A percentile compares a stretch with the other conserved stretches of the same genome.
These are phyloP conservation scores for Linum lewisii DNA, from an alignment of 345 rosid species.

Conservation along the genomic window DNA sequence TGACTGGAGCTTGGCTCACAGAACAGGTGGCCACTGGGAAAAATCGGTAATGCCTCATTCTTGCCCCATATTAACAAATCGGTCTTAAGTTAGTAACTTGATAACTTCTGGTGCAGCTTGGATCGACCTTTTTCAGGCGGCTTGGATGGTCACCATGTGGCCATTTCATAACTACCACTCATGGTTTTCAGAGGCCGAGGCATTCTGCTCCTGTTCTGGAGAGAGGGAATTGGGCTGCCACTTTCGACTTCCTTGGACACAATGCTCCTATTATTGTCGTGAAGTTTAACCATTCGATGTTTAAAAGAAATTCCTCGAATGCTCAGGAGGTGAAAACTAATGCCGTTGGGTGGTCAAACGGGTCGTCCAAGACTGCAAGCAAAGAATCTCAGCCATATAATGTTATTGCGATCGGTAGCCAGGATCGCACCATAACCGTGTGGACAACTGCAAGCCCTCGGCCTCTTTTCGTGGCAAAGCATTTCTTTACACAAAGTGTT, in stretches of 20 bases:
- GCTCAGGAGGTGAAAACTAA: constrained; percentile 47
- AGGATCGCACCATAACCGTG: constrained; percentile 97
- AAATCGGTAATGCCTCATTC: constrained; percentile 66
- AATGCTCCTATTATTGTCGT: constrained; percentile 95
- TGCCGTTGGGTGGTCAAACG: constrained; percentile 78
- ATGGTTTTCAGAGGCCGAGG: constrained; percentile 99
- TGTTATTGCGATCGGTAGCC: constrained; percentile 97
- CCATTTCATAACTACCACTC: constrained; percentile 93
- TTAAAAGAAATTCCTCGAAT: constrained; percentile 40
- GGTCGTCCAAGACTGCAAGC: constrained; percentile 63
- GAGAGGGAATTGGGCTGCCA: constrained; percentile 98
- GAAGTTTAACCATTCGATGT: constrained; percentile 96
- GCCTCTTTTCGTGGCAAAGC: constrained; percentile 97
- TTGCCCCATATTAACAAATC: not conserved
- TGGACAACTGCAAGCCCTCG: constrained; percentile 99
- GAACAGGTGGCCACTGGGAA: constrained; percentile 94
- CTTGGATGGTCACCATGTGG: constrained; percentile 99
- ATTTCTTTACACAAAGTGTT: constrained; percentile 95
- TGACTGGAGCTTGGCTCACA: constrained; percentile 95
- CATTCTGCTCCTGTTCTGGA: constrained; percentile 99
- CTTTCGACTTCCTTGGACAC: constrained; percentile 95
- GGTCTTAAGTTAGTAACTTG: no score
- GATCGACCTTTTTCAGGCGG: constrained; percentile 97
- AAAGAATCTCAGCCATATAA: constrained; percentile 84
- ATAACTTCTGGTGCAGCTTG: no score